A percentile compares a stretch with the other conserved stretches of the same genome.
phyloP scores from a whole-genome alignment of 2,329 filamentous ascomycete species.

The Stachybotrys chartarum region DNA sequence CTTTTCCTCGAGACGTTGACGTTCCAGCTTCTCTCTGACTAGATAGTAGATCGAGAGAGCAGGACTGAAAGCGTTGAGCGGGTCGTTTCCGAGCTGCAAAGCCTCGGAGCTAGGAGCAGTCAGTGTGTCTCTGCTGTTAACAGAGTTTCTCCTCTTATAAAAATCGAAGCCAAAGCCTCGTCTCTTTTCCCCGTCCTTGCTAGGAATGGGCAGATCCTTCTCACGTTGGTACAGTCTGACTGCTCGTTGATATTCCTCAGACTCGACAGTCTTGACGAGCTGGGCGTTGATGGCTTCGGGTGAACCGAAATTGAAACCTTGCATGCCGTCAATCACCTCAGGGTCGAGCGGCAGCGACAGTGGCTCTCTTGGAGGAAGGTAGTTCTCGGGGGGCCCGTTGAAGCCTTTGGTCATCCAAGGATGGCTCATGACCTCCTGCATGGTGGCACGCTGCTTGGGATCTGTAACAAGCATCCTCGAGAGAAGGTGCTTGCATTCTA shows the following conservation, averaged over 20 bases:
- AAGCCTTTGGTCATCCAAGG: constrained; percentile 96
- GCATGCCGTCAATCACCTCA: constrained; percentile 86
- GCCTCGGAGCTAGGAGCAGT: constrained; percentile 79
- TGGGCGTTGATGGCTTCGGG: constrained; percentile 77
- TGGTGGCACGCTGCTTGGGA: constrained; percentile 74
- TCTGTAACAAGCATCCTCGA: constrained; percentile 95
- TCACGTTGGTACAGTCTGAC: constrained; percentile 64
- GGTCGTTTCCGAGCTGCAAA: constrained; percentile 74
- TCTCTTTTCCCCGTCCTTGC: constrained; percentile 68
- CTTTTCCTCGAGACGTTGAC: constrained; percentile 47
- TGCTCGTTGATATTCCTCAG: constrained; percentile 86
- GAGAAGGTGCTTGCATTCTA: constrained; percentile 90
- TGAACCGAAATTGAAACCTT: constrained; percentile 92
- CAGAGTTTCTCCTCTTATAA: constrained; percentile 89
- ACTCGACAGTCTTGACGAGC: constrained; percentile 79
- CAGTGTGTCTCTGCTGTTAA: constrained; percentile 81
- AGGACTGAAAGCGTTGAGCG: constrained; percentile 87
- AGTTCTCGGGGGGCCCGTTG: constrained; percentile 79
- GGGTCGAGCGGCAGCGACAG: constrained; percentile 77
- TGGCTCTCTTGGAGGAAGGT: constrained; percentile 75
- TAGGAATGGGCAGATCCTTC: constrained; percentile 50
- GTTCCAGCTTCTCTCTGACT: constrained; percentile 88
- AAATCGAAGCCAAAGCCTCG: constrained; percentile 90
- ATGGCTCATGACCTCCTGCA: constrained; percentile 89
- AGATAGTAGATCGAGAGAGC: constrained; percentile 92